A percentile compares a stretch with the other conserved stretches of the same genome.
phyloP scores from a whole-genome alignment of 2,329 filamentous ascomycete genomes.

The Pseudogymnoascus sp. region DNA sequence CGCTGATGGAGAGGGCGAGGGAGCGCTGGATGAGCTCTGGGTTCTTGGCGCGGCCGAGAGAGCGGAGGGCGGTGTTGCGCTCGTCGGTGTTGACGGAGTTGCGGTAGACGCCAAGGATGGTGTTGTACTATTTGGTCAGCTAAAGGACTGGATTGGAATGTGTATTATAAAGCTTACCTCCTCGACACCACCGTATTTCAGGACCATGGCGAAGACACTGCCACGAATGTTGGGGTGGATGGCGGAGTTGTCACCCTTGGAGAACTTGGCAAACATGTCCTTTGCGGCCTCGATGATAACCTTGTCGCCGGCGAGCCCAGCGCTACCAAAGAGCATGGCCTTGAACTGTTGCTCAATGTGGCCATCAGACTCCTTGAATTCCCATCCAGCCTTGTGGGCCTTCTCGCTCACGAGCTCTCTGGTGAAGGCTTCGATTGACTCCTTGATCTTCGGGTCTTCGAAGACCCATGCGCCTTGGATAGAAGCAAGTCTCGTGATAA shows the following conservation, averaged over 20 bases:
- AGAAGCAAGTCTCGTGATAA: conserved; percentile 69
- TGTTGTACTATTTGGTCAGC: conserved; percentile 54
- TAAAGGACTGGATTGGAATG: not conserved
- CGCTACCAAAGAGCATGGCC: conserved; percentile 76
- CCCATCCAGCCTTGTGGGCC: conserved; percentile 83
- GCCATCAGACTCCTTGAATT: conserved; percentile 74
- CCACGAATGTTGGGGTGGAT: conserved; percentile 88
- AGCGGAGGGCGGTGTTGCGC: conserved; percentile 83
- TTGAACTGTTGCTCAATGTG: conserved; percentile 95
- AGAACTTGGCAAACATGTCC: conserved; percentile 85
- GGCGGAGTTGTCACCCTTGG: conserved; percentile 68
- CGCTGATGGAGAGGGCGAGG: conserved; percentile 64
- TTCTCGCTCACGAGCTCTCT: conserved; percentile 69
- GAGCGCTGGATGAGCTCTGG: conserved; percentile 77
- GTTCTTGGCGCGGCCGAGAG: conserved; percentile 69
- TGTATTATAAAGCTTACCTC: conserved; percentile 47
- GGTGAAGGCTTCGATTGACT: conserved; percentile 78
- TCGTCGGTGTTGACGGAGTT: conserved; percentile 74
- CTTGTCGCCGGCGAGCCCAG: conserved; percentile 74
- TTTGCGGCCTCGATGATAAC: conserved; percentile 71
- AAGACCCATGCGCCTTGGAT: conserved; percentile 84
- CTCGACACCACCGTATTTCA: conserved; percentile 77
- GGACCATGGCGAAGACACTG: conserved; percentile 76
- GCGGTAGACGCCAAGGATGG: conserved; percentile 67
- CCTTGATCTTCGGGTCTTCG: conserved; percentile 64